phyloP scores from a whole-genome alignment of 2,329 filamentous ascomycete genomes.

The Aphanoascus verrucosus region DNA sequence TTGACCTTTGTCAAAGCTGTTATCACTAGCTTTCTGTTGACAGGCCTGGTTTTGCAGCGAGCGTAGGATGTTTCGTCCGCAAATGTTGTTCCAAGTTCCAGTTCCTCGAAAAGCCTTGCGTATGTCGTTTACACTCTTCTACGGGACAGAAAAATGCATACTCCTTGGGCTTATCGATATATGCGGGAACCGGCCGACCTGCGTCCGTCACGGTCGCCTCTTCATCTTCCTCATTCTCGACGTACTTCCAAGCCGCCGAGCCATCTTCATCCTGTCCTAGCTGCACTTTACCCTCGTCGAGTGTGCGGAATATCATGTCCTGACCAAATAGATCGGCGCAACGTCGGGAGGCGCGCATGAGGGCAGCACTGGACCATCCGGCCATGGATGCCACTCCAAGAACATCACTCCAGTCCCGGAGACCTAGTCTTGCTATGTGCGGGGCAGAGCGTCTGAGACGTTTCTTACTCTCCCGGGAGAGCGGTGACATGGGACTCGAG shows the following conservation, averaged over 20 bases:
- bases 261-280: conserved; percentile 17
- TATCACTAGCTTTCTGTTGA: neutral
- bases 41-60: neutral
- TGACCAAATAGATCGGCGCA: conserved; percentile 68
- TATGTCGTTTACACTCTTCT: conserved; percentile 22
- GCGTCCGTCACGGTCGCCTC: conserved; percentile 10
- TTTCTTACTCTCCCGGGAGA: neutral
- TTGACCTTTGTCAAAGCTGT: neutral
- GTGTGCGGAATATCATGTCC: conserved; percentile 52
- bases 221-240: conserved; percentile 19
- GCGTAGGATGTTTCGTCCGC: conserved; percentile 23
- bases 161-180: conserved; percentile 10
- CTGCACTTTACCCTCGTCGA: conserved; percentile 35
- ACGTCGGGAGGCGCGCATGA: conserved; percentile 60
- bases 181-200: neutral
- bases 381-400: conserved; percentile 65
- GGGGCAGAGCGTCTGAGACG: neutral
- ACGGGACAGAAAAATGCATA: conserved; percentile 26
- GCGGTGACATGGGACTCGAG: neutral
- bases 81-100: conserved; percentile 33
- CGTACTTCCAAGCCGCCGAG: conserved; percentile 20
- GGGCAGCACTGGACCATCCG: conserved; percentile 54
- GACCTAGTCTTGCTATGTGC: conserved; percentile 20
- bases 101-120: conserved; percentile 25
- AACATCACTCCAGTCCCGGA: conserved; percentile 77